Base-by-base conservation (phyloP, 2,329 filamentous ascomycete species). In the Epichloe hybrida region DNA sequence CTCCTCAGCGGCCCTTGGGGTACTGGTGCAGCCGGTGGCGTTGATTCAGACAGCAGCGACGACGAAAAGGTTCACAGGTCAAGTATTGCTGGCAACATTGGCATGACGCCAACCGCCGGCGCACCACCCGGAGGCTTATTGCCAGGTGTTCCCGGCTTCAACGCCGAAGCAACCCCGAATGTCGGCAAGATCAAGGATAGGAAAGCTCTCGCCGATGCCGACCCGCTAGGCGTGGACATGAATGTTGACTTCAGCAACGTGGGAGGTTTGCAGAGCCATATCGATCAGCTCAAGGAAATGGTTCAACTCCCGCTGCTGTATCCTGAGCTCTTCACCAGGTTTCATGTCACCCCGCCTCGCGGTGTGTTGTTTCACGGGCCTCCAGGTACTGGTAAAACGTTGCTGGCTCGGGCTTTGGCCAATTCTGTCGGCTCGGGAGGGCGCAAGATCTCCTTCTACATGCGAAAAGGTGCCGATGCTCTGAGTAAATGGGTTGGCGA, bases 401-500 rank as follows among this genome's bases (percentile, higher is more conserved):
- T 98, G n/a, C 79, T 98, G 54, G 93, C 94, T 49, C 81, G 93
- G 61, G 93, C 93, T 41, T 74, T 98, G 45, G 90, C 94, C 47
- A 94, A 93, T 51, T 94, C 87, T 54, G 85, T 95, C 53, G 90
- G 88, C 56, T 81, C 86, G 12, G 86, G 91, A 47, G 91, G 91
- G 21, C 84, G 85, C 57, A 97, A 97, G 65, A 93, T 98, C 56
- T 97, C 90, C 0, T 98, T 98, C 61, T 98, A 97, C 69, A 98
- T 98, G 93, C 85, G 93, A 54, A 98, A 98, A 69, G 94, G 93
- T 64, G 94, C 93, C 23, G 93, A 98, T 75, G 90, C 90, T 15
- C 73, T 98, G 55, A 96, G 90, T 68, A 98, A 98, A 69, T 98
- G 93, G 93, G 93, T 98, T 49, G 93, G 93, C 63, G 93, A 98